Evolutionary conservation across 345 rosid genomes (phyloP), one percentile per base, ranked within the genome.

Genomic region (Gossypium arboreum): DNA sequence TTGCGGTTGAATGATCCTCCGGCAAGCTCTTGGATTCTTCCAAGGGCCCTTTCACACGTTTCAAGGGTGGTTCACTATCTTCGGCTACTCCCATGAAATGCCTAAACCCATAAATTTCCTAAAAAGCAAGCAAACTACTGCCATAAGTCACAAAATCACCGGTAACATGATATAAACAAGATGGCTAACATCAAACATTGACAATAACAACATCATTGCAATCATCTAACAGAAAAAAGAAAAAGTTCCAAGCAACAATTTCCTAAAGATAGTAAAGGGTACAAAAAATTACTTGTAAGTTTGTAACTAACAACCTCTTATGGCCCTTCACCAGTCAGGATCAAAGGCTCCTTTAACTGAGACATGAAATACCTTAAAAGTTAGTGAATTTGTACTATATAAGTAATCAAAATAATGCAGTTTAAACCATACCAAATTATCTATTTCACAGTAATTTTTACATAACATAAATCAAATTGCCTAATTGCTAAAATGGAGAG

Each of bases 1-100:
- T 77, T 79, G 79, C 76, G 65, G 72, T 56, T 57, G 84, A 86
- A 12, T 80, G 79, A 74, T 81, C 81, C 73, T 79, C 85, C 1
- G 78, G 71, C 74, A 81, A 79, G 70, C 79, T 34, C 41, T 34
- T 34, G 41, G 41, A 34, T 34, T 34, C 41, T 34, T 34, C 41
- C 41, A 34, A 34, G 41, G 41, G 7, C 41, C 41, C 41, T 34
- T 34, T 34, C 41, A 34, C 41, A 34, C 41, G 41, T 34, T 34
- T 34, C 41, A 34, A 34, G 41, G 7, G 41, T 34, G 41, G 41
- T 34, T 34, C 41, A 34, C 41, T 5, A 34, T 34, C 41, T 34
- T 5, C 41, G 41, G 41, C 41, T 34, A 34, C 41, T 34, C 41
- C 41, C 41, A 34, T 34, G 41, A 34, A 34, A 34, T 34, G 41